These are phyloP conservation scores for Striga hermonthica DNA, from an alignment of 305 asterid genomes.

Conservation along the genomic window DNA sequence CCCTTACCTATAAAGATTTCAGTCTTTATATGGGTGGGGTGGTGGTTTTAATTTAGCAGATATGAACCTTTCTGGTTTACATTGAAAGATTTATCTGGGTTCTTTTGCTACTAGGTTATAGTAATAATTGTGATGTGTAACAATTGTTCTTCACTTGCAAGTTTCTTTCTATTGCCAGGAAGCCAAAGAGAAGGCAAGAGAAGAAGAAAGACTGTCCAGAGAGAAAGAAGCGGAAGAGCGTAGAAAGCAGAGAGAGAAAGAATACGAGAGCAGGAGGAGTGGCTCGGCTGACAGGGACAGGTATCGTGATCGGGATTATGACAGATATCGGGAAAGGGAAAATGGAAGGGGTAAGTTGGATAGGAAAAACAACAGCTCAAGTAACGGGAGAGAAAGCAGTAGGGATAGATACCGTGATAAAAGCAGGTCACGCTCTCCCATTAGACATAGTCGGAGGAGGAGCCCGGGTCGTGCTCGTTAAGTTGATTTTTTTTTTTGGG, in stretches of 20 bases:
- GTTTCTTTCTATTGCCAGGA: slow-evolving; percentile 45
- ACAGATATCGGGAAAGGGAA: slow-evolving; percentile 21
- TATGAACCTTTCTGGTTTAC: too few relatives aligned
- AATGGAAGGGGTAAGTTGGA: slow-evolving; percentile 58
- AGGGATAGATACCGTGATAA: slow-evolving; percentile 70
- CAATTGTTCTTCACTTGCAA: slow-evolving; percentile 16
- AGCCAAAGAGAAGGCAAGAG: slow-evolving; percentile 77
- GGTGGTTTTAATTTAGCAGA: too few relatives aligned
- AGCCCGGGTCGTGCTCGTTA: slow-evolving; percentile 63
- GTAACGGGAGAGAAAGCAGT: slow-evolving; percentile 77
- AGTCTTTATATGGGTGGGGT: too few relatives aligned
- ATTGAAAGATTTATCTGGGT: too few relatives aligned
- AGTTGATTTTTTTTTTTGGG: slow-evolving; percentile 46
- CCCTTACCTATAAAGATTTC: too few relatives aligned
- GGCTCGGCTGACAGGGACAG: slow-evolving; percentile 81
- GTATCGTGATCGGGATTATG: slow-evolving; percentile 49
- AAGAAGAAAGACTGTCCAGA: slow-evolving; percentile 73
- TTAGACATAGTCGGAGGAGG: slow-evolving; percentile 54
- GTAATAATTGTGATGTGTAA: too few relatives aligned
- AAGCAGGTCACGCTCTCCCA: slow-evolving; percentile 83
- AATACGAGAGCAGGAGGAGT: slow-evolving; percentile 49
- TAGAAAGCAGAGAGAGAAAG: slow-evolving; percentile 77
- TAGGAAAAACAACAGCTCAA: slow-evolving; percentile 48
- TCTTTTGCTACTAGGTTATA: too few relatives aligned
- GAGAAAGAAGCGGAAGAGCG: slow-evolving; percentile 90